Conservation (phyloP, 108 stramenopile genomes). For the Skeletonema tropicum region DNA sequence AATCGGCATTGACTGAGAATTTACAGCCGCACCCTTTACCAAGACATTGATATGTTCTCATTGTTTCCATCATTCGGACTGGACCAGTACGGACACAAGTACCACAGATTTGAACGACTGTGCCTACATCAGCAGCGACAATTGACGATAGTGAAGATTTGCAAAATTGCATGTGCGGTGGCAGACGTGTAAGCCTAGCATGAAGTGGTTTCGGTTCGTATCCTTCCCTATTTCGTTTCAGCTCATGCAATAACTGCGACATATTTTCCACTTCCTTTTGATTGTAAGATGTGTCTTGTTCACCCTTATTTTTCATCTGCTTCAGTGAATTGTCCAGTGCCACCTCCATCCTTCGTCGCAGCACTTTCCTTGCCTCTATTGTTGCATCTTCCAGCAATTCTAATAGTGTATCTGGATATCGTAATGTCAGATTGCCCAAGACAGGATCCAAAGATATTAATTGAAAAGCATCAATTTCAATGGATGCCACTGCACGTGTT, state of each 20-base stretch:
- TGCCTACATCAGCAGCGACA: constrained; percentile 80
- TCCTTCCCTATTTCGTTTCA: constrained; percentile 35
- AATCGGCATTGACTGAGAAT: constrained; percentile 84
- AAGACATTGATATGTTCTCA: constrained; percentile 81
- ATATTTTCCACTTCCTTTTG: not conserved
- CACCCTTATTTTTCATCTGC: constrained; percentile 9
- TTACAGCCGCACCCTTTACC: constrained; percentile 69
- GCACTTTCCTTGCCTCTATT: constrained; percentile 46
- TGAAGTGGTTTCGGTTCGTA: constrained; percentile 69
- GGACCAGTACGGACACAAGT: constrained; percentile 91
- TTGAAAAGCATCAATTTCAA: constrained; percentile 71
- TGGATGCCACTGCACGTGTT: constrained; percentile 19
- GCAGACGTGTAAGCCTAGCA: constrained; percentile 89
- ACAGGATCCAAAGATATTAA: constrained; percentile 68
- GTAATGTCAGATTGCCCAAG: constrained; percentile 73
- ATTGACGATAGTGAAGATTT: constrained; percentile 82
- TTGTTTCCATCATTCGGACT: constrained; percentile 92
- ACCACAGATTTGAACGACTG: constrained; percentile 91
- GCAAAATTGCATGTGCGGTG: constrained; percentile 76
- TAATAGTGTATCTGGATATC: constrained; percentile 76
- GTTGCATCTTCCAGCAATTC: constrained; percentile 79
- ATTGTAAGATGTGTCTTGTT: not conserved
- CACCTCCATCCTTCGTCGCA: constrained; percentile 25
- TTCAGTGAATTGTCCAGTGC: not conserved
- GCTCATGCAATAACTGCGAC: constrained; percentile 16